Evolutionary conservation across 164 flowering plant species (phyloP), one percentile per base, ranked within the genome.

Genomic region (Buxus sempervirens): DNA sequence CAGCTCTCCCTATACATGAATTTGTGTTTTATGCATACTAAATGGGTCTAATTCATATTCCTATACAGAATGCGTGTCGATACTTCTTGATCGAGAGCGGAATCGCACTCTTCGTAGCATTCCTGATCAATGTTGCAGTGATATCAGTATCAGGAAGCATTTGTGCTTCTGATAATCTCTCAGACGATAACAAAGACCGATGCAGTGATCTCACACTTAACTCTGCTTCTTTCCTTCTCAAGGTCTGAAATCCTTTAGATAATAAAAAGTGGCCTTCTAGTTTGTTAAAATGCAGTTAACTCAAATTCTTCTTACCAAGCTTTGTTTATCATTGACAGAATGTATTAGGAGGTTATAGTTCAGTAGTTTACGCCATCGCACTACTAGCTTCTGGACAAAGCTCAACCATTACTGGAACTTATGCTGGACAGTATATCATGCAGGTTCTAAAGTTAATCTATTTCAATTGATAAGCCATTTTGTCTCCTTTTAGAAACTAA

Each of bases 51-150:
- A 5, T 24, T 24, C 15, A n/a, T 21, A 5, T 58, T 14, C 15
- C 16, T 22, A 23, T 8, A 23, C 57, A 64, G 67, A 64, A n/a
- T 24, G 67, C 67, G 14, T 48, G 67, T 28, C 41, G 22, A 13
- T 62, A 64, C 38, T 64, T 64, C 41, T 20, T 64, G 41, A 49
- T 64, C 23, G 67, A 64, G 23, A 64, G 67, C 36, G 38, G 67
- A 14, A 22, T 64, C 19, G 67, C 57, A 0, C 23, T 64, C 36
- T 64, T 64, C 57, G 49, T 64, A 5, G 67, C 67, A 18, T 27
- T 64, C 21, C 38, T 64, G n/a, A 64, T 64, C 10, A 64, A 64
- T 15, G 57, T 64, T n/a, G 57, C 67, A 1, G 67, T 14, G 9
- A 18, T 9, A 54, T 54, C 9, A n/a, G n/a, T n/a, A n/a, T n/a